phyloP scores from a whole-genome alignment of 192 early-diverging fungal species.

The Helicostylum pulchrum region DNA sequence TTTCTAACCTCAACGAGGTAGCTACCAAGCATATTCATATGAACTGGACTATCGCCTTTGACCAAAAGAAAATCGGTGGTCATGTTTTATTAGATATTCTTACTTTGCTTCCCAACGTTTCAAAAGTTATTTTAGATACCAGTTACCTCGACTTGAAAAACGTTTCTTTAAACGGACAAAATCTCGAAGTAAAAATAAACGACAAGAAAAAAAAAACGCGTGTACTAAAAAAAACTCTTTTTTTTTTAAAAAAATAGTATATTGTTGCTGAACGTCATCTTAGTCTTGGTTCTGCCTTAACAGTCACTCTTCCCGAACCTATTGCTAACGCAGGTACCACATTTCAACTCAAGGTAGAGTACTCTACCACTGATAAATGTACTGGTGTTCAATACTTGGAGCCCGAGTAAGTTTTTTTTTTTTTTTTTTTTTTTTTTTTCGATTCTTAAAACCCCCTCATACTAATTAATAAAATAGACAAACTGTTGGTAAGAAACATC shows the following conservation, averaged over 20 bases:
- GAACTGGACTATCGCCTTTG: constrained; percentile 75
- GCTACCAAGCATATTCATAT: constrained; percentile 72
- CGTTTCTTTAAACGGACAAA: constrained; percentile 25
- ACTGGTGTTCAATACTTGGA: constrained; percentile 88
- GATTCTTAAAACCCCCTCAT: too few species aligned
- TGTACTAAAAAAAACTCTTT: background rate
- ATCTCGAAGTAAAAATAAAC: constrained; percentile 19
- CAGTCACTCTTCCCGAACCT: constrained; percentile 55
- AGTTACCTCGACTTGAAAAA: constrained; percentile 54
- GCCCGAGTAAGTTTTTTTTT: constrained; percentile 26
- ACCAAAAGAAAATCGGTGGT: constrained; percentile 62
- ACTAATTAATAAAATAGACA: constrained; percentile 51
- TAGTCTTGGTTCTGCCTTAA: constrained; percentile 71
- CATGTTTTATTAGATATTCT: constrained; percentile 58
- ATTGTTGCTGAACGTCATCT: constrained; percentile 55
- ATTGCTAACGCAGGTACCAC: constrained; percentile 36
- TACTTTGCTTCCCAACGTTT: constrained; percentile 49
- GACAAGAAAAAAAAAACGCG: background rate
- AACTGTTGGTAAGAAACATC: constrained; percentile 90
- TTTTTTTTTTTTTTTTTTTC: too few species aligned
- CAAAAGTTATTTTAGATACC: constrained; percentile 70
- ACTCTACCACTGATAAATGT: constrained; percentile 77
- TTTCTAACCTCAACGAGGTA: constrained; percentile 77
- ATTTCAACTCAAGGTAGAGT: constrained; percentile 64
- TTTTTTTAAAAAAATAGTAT: constrained; percentile 36